These are phyloP conservation scores for Eucalyptus rudis DNA, from an alignment of 345 rosid genomes.

Conservation along the genomic window DNA sequence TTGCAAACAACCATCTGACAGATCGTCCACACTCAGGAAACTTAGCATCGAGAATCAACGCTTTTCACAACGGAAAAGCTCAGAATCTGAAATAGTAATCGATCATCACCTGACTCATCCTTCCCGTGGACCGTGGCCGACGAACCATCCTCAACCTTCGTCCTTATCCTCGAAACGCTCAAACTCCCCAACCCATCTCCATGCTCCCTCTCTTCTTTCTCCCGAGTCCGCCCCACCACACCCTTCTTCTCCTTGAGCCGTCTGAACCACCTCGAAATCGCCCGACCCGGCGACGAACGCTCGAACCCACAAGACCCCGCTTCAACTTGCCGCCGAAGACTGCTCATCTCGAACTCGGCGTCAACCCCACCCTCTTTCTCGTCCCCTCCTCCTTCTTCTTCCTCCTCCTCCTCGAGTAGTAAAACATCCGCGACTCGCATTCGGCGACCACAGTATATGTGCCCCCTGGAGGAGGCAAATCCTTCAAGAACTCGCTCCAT, in stretches of 20 bases:
- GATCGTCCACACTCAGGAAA: too few species aligned
- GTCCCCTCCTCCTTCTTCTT: background rate
- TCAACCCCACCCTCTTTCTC: background rate
- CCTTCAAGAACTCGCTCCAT: background rate
- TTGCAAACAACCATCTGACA: too few species aligned
- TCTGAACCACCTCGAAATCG: constrained; percentile 9
- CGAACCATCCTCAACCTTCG: background rate
- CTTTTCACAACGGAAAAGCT: too few species aligned
- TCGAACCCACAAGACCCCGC: background rate
- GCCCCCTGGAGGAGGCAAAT: background rate
- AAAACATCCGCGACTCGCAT: background rate
- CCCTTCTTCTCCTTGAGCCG: background rate
- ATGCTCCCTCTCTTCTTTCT: background rate
- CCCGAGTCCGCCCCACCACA: background rate
- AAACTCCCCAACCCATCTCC: background rate
- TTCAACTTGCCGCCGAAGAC: background rate
- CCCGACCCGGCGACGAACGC: background rate
- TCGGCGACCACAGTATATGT: background rate
- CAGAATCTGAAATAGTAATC: too few species aligned
- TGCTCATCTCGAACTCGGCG: background rate
- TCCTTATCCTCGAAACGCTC: background rate
- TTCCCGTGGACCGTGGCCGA: too few species aligned
- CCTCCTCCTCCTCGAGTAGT: background rate
- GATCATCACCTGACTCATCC: too few species aligned
- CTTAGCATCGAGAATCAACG: too few species aligned